A percentile compares a stretch with the other conserved stretches of the same genome.
phyloP scores from a whole-genome alignment of 768 basidiomycete species.

The Lyophyllum shimeji region DNA sequence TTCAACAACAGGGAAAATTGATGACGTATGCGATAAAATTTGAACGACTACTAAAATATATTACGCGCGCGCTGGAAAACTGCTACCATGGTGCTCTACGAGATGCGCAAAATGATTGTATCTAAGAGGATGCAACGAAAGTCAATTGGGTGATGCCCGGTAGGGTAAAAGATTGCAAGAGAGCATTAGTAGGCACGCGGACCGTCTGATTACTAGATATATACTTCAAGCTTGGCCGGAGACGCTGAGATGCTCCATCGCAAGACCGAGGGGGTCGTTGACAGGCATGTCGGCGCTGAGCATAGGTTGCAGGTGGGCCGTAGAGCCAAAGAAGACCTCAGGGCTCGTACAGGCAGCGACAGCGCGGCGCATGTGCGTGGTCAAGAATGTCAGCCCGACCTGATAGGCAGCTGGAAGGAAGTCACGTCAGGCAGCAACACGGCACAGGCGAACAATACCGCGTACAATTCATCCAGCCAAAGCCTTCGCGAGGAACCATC shows the following conservation, averaged over 20 bases:
- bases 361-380: conserved; percentile 92
- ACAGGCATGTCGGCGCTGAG: conserved; percentile 36
- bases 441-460: conserved; percentile 6
- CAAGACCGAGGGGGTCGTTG: conserved; percentile 60
- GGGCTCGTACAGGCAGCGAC: conserved; percentile 94
- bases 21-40: neutral
- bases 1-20: neutral
- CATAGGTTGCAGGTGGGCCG: conserved; percentile 36
- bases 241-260: conserved; percentile 55
- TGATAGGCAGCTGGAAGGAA: conserved; percentile 79
- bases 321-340: conserved; percentile 78
- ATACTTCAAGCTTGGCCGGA: conserved; percentile 5
- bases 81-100: conserved; percentile 6
- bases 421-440: conserved; percentile 2
- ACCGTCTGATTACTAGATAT: neutral
- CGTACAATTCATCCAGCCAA: conserved; percentile 97
- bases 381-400: conserved; percentile 93
- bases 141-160: neutral
- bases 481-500: conserved; percentile 95
- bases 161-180: neutral
- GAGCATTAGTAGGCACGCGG: conserved; percentile 1
- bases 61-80: conserved; percentile 5
- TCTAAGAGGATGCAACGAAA: conserved; percentile 5
- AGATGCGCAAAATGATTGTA: neutral
- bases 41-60: neutral